These are phyloP conservation scores for Scheffersomyces titani DNA, from an alignment of 1,139 yeast species.

Conservation along the genomic window DNA sequence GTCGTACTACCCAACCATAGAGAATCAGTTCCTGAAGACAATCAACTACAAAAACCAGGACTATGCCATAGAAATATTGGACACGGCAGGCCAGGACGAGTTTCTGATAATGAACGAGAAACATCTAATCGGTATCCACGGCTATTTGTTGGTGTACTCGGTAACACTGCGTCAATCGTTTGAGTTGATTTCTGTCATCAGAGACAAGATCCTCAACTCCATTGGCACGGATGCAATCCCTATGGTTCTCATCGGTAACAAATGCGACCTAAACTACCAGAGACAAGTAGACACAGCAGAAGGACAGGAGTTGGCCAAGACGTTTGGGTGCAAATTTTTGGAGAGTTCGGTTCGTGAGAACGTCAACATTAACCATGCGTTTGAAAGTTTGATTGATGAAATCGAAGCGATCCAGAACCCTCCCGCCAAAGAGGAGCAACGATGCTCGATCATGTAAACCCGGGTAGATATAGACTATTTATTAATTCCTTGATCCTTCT, in stretches of 20 bases:
- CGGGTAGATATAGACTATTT: constrained; percentile 1
- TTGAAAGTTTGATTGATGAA: constrained; percentile 66
- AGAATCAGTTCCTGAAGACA: constrained; percentile 79
- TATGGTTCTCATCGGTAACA: constrained; percentile 82
- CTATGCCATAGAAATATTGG: constrained; percentile 82
- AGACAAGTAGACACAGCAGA: constrained; percentile 67
- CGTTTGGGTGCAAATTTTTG: constrained; percentile 65
- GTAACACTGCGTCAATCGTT: constrained; percentile 80
- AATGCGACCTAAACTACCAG: constrained; percentile 66
- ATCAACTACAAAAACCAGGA: constrained; percentile 73
- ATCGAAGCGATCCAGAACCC: constrained; percentile 67
- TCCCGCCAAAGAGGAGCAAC: constrained; percentile 33
- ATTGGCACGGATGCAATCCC: constrained; percentile 76
- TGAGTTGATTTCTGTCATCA: constrained; percentile 72
- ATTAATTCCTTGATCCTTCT: background rate
- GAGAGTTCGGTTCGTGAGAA: constrained; percentile 86
- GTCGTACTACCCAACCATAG: constrained; percentile 89
- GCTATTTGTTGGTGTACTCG: constrained; percentile 79
- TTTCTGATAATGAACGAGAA: constrained; percentile 82
- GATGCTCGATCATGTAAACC: constrained; percentile 34
- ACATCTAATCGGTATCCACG: constrained; percentile 82
- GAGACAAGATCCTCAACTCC: constrained; percentile 81
- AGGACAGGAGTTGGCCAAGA: constrained; percentile 63
- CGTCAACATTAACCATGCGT: constrained; percentile 64
- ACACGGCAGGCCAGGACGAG: constrained; percentile 96